phyloP scores from a whole-genome alignment of 179 eudicot species.

The Carnegiea gigantea region DNA sequence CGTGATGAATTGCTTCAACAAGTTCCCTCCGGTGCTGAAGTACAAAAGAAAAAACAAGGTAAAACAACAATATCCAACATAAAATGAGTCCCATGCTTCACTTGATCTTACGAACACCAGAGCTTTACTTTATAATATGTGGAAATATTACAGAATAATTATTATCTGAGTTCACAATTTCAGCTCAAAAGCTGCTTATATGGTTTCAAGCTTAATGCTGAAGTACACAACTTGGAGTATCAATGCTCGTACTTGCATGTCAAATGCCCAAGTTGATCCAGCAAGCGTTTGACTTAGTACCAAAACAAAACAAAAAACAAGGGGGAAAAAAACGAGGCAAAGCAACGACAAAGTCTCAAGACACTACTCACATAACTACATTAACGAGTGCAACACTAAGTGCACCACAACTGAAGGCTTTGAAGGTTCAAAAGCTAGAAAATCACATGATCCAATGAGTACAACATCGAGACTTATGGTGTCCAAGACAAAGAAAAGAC shows the following conservation, averaged over 20 bases:
- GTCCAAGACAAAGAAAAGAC: no score
- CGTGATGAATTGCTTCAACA: slow-evolving; percentile 80
- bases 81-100: neutral
- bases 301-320: no score
- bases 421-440: neutral
- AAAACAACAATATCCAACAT: slow-evolving; percentile 3
- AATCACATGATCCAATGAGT: neutral
- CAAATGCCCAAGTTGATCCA: neutral
- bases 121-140: neutral
- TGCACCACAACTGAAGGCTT: no score
- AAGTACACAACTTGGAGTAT: neutral
- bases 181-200: neutral
- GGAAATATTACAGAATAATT: no score
- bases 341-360: no score
- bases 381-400: neutral
- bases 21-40: slow-evolving; percentile 86
- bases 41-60: neutral
- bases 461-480: neutral
- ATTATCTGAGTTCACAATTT: neutral
- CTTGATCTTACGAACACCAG: neutral
- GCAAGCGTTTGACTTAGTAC: neutral
- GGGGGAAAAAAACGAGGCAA: no score
- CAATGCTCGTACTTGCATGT: neutral
- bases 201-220: neutral
- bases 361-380: no score